Conservation (phyloP, 1,284 basidiomycete genomes). For the Ceratorhiza oryzae-sativae region DNA sequence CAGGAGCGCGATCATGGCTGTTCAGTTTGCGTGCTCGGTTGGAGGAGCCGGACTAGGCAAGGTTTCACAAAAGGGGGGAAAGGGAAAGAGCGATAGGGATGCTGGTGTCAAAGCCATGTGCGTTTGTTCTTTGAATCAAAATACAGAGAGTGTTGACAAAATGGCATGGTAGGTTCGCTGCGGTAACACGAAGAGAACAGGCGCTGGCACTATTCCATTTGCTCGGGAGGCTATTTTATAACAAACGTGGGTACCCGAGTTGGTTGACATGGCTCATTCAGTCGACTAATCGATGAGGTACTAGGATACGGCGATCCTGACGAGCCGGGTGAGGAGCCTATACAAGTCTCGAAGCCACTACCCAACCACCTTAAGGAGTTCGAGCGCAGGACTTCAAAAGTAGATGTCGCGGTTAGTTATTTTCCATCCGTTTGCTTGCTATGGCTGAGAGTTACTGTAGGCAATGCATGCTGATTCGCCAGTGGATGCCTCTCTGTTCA, state of each 20-base stretch:
- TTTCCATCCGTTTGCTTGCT: background rate
- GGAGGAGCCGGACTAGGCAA: too few relatives aligned
- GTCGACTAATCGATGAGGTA: background rate
- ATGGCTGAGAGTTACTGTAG: conserved; percentile 52
- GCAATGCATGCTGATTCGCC: conserved; percentile 83
- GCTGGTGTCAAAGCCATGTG: conserved; percentile 37
- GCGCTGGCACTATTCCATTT: conserved; percentile 91
- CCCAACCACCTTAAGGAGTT: conserved; percentile 63
- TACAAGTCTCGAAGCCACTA: conserved; percentile 63
- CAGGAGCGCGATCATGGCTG: conserved; percentile 87
- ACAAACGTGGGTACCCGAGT: conserved; percentile 73
- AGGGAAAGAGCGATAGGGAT: conserved; percentile 47
- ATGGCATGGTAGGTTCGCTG: conserved; percentile 61
- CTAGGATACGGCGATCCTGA: conserved; percentile 74
- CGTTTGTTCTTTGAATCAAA: conserved; percentile 49
- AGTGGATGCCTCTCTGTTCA: conserved; percentile 87
- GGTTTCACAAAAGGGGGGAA: conserved; percentile 47
- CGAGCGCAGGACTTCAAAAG: conserved; percentile 73
- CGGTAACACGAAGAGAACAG: conserved; percentile 82
- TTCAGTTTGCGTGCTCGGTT: too few relatives aligned
- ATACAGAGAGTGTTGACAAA: conserved; percentile 43
- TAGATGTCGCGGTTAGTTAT: conserved; percentile 76
- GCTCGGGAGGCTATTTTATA: conserved; percentile 92
- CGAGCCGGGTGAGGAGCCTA: conserved; percentile 58
- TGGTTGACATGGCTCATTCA: background rate